Evolutionary conservation across 495 filamentous ascomycete species (phyloP), one percentile per base, ranked within the genome.

Genomic region (Evansstolkia leycettana): DNA sequence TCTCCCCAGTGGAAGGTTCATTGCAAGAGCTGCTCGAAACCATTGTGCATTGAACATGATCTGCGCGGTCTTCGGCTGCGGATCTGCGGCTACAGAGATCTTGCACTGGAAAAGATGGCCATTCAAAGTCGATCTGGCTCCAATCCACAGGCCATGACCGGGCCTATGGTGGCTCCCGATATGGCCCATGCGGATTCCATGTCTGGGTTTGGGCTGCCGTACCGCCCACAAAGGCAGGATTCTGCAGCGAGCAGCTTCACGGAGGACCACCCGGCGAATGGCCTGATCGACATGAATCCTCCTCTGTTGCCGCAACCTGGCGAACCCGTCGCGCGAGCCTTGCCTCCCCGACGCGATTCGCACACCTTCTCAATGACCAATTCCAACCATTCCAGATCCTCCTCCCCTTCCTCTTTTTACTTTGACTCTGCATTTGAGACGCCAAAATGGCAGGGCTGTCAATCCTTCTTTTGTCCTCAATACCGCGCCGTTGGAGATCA

Each of bases 11-110:
- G 73, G 73, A 75, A 73, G 48, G 64, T 75, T 5, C 55, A 65
- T 12, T 78, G 73, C 47, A 67, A 67, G 47, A 62, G 54, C 30
- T 78, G 73, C 48, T 69, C 68, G 15, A 68, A 67, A 41, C 63
- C 70, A 9, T 47, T 78, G 17, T 78, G 73, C 50, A 74, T 73
- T 38, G 72, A 76, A 39, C 73, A 78, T 44, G 73, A 78, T 46
- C 62, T 78, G n/a, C 62, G 72, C 18, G 72, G 63, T 19, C 55
- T 78, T 9, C 68, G 70, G n/a, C 49, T 74, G 35, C 57, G 73
- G 16, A 72, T 74, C 13, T 78, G 73, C 40, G 73, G 73, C 11
- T 78, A 68, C 40, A 55, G 64, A 37, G 70, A 75, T 31, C 62
- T 78, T 30, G 52, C 60, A n/a, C 50, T 65, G 18, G 73, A 78